Percentiles rank a stretch among this genome's conserved stretches.
Conservation (phyloP, 2,329 filamentous ascomycete genomes). For the Clonostachys rosea region DNA sequence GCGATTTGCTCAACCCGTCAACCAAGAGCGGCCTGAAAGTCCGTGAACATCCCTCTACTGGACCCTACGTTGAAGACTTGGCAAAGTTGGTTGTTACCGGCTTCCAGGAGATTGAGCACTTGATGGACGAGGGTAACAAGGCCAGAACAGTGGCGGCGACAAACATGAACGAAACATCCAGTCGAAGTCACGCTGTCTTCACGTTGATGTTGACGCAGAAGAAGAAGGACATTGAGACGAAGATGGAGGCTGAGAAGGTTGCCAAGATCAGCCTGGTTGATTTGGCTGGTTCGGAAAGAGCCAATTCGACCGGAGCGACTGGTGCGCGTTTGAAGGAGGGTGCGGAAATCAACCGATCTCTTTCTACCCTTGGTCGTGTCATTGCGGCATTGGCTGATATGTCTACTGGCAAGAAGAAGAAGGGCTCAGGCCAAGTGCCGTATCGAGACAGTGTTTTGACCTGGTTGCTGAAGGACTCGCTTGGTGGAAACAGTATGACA, state of each 20-base stretch:
- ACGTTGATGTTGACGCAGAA: conserved; percentile 95
- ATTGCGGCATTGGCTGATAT: conserved; percentile 93
- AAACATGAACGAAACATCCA: conserved; percentile 99
- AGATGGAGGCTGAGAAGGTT: conserved; percentile 96
- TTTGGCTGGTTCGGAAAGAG: conserved; percentile 94
- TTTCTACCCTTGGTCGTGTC: conserved; percentile 94
- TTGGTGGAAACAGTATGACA: conserved; percentile 98
- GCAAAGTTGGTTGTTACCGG: conserved; percentile 91
- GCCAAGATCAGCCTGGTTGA: conserved; percentile 98
- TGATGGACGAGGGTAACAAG: conserved; percentile 99
- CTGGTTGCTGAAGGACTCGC: conserved; percentile 93
- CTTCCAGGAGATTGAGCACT: conserved; percentile 90
- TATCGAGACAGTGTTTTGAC: conserved; percentile 97
- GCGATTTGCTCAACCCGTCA: conserved; percentile 89
- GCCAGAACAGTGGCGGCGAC: conserved; percentile 95
- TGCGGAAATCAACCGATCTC: conserved; percentile 94
- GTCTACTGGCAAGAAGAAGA: conserved; percentile 80
- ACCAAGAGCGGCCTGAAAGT: conserved; percentile 97
- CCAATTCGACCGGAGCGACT: conserved; percentile 93
- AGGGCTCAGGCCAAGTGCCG: conserved; percentile 71
- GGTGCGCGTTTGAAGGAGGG: conserved; percentile 94
- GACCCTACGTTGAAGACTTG: conserved; percentile 96
- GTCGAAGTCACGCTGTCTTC: conserved; percentile 96
- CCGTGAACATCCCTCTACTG: conserved; percentile 93
- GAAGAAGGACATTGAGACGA: conserved; percentile 83